Evolutionary conservation across 371 early-diverging fungal species (phyloP), one percentile per base, ranked within the genome.

Genomic region (Mortierella sp.): DNA sequence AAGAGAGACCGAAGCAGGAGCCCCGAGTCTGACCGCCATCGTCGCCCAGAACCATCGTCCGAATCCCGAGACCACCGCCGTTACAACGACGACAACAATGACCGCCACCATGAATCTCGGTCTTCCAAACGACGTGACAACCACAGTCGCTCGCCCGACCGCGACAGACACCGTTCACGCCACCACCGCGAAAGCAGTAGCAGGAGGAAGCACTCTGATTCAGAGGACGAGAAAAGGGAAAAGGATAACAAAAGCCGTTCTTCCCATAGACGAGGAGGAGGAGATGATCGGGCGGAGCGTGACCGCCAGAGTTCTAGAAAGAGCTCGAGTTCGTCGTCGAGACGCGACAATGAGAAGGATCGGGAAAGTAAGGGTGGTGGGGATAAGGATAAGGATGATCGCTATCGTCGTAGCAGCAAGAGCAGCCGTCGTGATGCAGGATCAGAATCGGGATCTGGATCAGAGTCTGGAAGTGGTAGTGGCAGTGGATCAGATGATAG

Each of bases 1-100:
- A 81, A 81, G 39, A 66, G 81, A 22, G 68, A 73, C 45, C 66
- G 74, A n/a, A 70, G 71, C 73, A 2, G 78, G 48, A 11, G 71
- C 70, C 22, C 44, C 44, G 31, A 37, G 47, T 11, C 44, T n/a
- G n/a, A 29, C 13, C 64, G 43, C n/a, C 34, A 39, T 40, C 34
- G 29, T 6, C 64, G 65, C 7, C 48, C 64, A 4, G 73, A 73
- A 29, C 52, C 58, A 6, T 58, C 58, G 19, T n/a, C n/a, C n/a
- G 34, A 58, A 34, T 34, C 58, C 7, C 58, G 19, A 16, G 73
- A 16, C 66, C n/a, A n/a, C n/a, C n/a, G n/a, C n/a, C n/a, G n/a
- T n/a, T n/a, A n/a, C n/a, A n/a, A 73, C 26, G 40, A 58, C 24
- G 69, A 70, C 9, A 11, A 45, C 24, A 39, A 53, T 68, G 52